Evolutionary conservation across 495 filamentous ascomycete genomes (phyloP), one percentile per base, ranked within the genome.

Genomic region (Cryomyces minteri): DNA sequence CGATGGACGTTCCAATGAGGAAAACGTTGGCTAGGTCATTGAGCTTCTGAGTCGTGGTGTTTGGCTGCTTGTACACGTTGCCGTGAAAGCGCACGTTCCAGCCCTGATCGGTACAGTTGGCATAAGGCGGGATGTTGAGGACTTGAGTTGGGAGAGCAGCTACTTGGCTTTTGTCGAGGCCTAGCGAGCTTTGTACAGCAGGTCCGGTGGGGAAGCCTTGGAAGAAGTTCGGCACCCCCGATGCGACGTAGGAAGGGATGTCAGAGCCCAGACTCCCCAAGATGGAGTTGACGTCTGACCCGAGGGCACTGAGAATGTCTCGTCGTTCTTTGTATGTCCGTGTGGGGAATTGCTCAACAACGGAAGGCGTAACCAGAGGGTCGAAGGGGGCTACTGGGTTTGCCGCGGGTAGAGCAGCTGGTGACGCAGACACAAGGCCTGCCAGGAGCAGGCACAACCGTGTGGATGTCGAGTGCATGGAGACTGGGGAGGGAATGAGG

Each of bases 41-140:
- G 36, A 85, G 61, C 43, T 68, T 79, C 25, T 63, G 58, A 43
- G 73, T 57, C 1, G 71, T 69, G 36, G 77, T 77, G 36, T 82
- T 72, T 31, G 82, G 80, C 47, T 79, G 72, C 51, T 84, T 86
- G 65, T 79, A 88, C 12, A 84, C 75, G 54, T 84, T 84, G 50
- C 82, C 82, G 48, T 80, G 82, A 54, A 87, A 76, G 11, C 77
- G 70, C 5, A 85, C 63, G 45, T 79, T 83, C 82, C 82, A 88
- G 36, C 77, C 79, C 40, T 72, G 62, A 14, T 71, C 65, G n/a
- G 82, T 85, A 71, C 76, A 87, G 49, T 88, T 88, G 33, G 70
- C 82, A 57, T 88, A 87, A n/a, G 70, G 70, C 62, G 79, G 77
- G 7, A 87, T 61, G 51, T 85, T 84, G 43, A 86, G 56, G 12